Base-by-base conservation (phyloP, 192 early-diverging fungal genomes). In the Spinellus fusiger region DNA sequence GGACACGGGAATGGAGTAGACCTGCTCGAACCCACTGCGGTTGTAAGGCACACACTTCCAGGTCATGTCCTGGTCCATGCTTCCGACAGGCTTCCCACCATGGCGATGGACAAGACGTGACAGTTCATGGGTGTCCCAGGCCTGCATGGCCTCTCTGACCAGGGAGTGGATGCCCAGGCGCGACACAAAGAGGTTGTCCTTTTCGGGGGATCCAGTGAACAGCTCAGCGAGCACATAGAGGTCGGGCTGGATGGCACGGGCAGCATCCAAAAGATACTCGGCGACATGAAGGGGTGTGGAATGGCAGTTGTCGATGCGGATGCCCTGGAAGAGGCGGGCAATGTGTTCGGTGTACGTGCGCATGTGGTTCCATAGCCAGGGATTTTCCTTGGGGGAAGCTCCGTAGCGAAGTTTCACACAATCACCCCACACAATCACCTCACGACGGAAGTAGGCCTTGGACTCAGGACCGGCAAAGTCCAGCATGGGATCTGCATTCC, bases 251-350 rank as follows among this genome's bases (percentile, higher is more conserved):
- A 91, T 81, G 20, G 67, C 63, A 29, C 97, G 85, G 3, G 93
- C 97, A 44, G 83, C 82, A 66, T 97, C 94, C 38, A 99, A 75
- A 5, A 99, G 74, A 57, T 97, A 93, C 52, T 93, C 77, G 0
- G 94, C 97, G 2, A 99, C 83, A 68, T 96, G 90, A 20, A 98
- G 82, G 1, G 97, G 97, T 1, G 97, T 99, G 22, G 93, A 96
- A 66, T 99, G 97, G 67, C 97, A 99, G 69, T 99, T 99, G 76
- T 99, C 97, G 54, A 99, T 97, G 27, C 97, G 88, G 74, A 99
- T 90, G 8, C 95, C 97, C 48, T 97, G 85, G 78, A 99, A 99
- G 2, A 89, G 73, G 0, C 77, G 70, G 0, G 97, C 95, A 79
- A 95, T 90, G 37, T 82, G 86, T 44, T 86, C 67, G 0, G 97